A percentile compares a stretch with the other conserved stretches of the same genome.
These are phyloP conservation scores for Zygoascus meyerae DNA, from an alignment of 1,139 yeast genomes.

Conservation along the genomic window DNA sequence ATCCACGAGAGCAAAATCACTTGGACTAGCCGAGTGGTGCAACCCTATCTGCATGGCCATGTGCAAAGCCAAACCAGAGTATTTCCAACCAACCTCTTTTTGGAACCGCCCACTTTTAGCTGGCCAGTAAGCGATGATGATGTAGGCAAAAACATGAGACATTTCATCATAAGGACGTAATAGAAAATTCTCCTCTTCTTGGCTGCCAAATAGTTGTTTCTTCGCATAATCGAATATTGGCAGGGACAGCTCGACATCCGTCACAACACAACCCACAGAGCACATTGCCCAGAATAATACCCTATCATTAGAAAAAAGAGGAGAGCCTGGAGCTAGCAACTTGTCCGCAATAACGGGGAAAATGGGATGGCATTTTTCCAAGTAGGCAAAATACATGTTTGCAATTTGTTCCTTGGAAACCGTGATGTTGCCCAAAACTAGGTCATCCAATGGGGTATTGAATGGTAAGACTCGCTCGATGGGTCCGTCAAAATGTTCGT, in stretches of 20 bases:
- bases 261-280: slow-evolving; percentile 15
- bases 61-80: slow-evolving; percentile 18
- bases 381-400: slow-evolving; percentile 7
- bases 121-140: slow-evolving; percentile 18
- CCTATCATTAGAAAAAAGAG: slow-evolving; percentile 10
- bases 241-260: slow-evolving; percentile 13
- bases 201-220: slow-evolving; percentile 5
- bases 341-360: slow-evolving; percentile 19
- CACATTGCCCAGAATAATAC: slow-evolving; percentile 22
- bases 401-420: slow-evolving; percentile 1
- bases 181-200: slow-evolving; percentile 9
- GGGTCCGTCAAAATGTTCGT: background rate
- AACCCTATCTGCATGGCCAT: slow-evolving; percentile 22
- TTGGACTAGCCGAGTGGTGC: slow-evolving; percentile 16
- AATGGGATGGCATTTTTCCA: slow-evolving; percentile 14
- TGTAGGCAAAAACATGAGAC: slow-evolving; percentile 12
- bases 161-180: slow-evolving; percentile 14
- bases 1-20: slow-evolving; percentile 13
- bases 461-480: slow-evolving; percentile 9
- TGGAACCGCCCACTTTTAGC: slow-evolving; percentile 10
- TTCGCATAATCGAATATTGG: slow-evolving; percentile 12
- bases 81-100: slow-evolving; percentile 20
- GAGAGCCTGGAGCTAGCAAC: slow-evolving; percentile 14
- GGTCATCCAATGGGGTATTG: slow-evolving; percentile 4
- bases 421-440: background rate